phyloP scores from a whole-genome alignment of 352 stramenopile genomes.

The Phytopythium chamaehyphon region DNA sequence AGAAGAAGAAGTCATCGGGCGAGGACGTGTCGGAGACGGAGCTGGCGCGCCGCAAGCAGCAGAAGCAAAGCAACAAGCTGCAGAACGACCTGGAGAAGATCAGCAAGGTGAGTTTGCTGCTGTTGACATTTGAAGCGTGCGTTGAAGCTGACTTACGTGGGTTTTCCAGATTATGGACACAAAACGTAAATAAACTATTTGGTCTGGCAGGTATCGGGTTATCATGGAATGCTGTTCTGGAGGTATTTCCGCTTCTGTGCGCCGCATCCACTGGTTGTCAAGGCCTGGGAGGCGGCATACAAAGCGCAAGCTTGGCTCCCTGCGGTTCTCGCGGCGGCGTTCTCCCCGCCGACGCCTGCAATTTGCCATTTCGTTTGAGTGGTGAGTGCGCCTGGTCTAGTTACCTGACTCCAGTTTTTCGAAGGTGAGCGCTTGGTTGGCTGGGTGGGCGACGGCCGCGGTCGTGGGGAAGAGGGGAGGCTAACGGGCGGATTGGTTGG shows the following conservation, averaged over 20 bases:
- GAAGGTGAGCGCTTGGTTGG: slow-evolving; percentile 16
- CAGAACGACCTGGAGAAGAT: slow-evolving; percentile 71
- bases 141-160: slow-evolving; percentile 1
- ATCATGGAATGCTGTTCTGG: not conserved
- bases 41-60: slow-evolving; percentile 44
- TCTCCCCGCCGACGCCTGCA: slow-evolving; percentile 1
- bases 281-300: slow-evolving; percentile 7
- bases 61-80: slow-evolving; percentile 66
- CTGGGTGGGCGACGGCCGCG: not conserved
- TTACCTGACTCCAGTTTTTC: slow-evolving; percentile 20
- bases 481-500: not conserved
- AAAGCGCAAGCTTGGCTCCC: not conserved
- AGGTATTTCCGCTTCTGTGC: not conserved
- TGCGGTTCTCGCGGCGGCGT: not conserved
- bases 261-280: slow-evolving; percentile 28
- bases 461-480: not conserved
- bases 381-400: slow-evolving; percentile 39
- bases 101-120: slow-evolving; percentile 39
- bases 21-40: slow-evolving; percentile 19
- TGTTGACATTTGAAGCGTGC: slow-evolving; percentile 5
- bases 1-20: slow-evolving; percentile 14
- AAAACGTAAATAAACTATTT: slow-evolving; percentile 10
- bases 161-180: slow-evolving; percentile 27
- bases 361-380: slow-evolving; percentile 56
- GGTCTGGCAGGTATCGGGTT: not conserved